These are phyloP conservation scores for Musa beccarii DNA, from an alignment of 176 grass and related monocot species.

Conservation along the genomic window DNA sequence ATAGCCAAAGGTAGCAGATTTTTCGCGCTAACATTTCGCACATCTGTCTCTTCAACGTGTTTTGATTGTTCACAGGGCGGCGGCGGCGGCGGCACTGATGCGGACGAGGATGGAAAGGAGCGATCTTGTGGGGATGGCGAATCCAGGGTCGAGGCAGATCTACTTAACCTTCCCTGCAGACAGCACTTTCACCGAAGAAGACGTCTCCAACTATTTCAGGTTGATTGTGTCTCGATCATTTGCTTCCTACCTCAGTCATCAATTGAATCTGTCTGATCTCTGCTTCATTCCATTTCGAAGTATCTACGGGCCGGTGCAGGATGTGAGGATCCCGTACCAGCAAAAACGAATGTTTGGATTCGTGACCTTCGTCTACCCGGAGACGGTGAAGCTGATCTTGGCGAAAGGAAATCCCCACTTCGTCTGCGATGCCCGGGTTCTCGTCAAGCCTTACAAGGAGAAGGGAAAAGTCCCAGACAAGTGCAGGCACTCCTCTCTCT, in stretches of 20 bases:
- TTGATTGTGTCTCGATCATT: slow-evolving; percentile 4
- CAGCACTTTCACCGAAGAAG: slow-evolving; percentile 95
- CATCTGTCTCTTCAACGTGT: background rate
- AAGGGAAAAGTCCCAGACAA: slow-evolving; percentile 96
- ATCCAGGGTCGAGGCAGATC: slow-evolving; percentile 86
- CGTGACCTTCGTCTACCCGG: slow-evolving; percentile 91
- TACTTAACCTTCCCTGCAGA: slow-evolving; percentile 97
- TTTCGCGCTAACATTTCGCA: background rate
- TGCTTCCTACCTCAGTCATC: background rate
- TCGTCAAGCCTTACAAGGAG: slow-evolving; percentile 96
- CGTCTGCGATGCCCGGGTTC: slow-evolving; percentile 83
- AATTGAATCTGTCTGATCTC: background rate
- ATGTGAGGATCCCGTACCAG: slow-evolving; percentile 96
- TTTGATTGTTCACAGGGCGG: slow-evolving; percentile 26
- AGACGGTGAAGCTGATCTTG: slow-evolving; percentile 85
- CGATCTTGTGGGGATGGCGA: slow-evolving; percentile 34
- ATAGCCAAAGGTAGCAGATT: slow-evolving; percentile 58
- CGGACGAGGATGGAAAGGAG: slow-evolving; percentile 40
- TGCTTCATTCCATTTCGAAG: slow-evolving; percentile 21
- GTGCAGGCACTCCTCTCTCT: slow-evolving; percentile 42
- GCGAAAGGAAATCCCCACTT: slow-evolving; percentile 94
- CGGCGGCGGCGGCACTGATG: slow-evolving; percentile 58
- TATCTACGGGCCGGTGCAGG: slow-evolving; percentile 95
- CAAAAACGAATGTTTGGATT: slow-evolving; percentile 99
- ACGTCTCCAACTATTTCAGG: slow-evolving; percentile 99